Base-by-base conservation (phyloP, 257 asterid genomes). In the Scutellaria galericulata region DNA sequence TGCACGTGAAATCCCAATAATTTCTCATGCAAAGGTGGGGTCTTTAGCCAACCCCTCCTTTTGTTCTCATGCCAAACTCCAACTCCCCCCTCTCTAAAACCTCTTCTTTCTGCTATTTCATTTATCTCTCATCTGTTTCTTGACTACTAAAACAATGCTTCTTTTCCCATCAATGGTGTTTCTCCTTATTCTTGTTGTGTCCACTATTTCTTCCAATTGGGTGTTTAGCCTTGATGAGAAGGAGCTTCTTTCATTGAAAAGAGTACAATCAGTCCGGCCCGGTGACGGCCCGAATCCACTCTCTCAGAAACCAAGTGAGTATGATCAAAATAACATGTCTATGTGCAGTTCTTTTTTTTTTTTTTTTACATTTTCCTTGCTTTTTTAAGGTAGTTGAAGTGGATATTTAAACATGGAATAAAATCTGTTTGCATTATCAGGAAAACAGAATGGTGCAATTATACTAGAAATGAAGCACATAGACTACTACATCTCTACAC, bases 21-120 rank as follows among this genome's bases (percentile, higher is more conserved):
- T 93, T 93, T 90, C 82, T 87, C 96, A 93, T 90, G 97, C 93
- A 90, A 83, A 54, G 18, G 98, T 89, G 95, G 97, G 98, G 72
- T 80, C 90, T 53, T 59, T 56, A 59, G 83, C 83, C 93, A 85
- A 83, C 91, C 79, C 78, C 84, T 79, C 76, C 79, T 77, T 86
- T 93, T 90, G 97, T 88, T 87, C 20, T 52, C 86, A 73, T 75
- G 83, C 96, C 84, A 82, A 82, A 74, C 62, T 85, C 90, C 96
- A 87, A 82, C 74, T 79, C 80, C 60, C 66, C 87, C 51, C 77
- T 46, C 41, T 60, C 73, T 58, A 52, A 68, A 59, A 45, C 71
- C 14, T 55, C 54, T 56, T 61, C 8, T 7, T 69, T 42, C 79
- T 46, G 50, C 66, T 44, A 24, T 4, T 51, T 60, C 47, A 62